Conservation (phyloP, 257 asterid species). For the Capsicum chinense region DNA sequence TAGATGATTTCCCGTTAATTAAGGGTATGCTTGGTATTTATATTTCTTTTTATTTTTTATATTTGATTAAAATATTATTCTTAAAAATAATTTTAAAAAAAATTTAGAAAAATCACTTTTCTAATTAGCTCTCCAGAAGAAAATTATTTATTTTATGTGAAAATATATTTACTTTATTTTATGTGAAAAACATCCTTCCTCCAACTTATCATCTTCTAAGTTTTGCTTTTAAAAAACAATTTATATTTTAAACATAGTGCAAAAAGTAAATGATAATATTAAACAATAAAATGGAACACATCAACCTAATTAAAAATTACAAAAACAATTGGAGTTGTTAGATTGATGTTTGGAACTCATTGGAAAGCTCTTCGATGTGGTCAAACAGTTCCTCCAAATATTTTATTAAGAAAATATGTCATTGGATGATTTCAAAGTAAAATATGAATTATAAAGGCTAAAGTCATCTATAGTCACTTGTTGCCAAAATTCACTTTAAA, state of each 20-base stretch:
- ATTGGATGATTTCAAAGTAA: not conserved
- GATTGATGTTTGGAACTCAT: constrained; percentile 29
- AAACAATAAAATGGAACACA: not conserved
- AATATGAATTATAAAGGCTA: too few species aligned
- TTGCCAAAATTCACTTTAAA: too few species aligned
- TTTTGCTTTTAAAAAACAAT: too few species aligned
- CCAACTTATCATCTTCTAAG: too few species aligned
- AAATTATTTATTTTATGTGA: too few species aligned
- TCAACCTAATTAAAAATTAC: not conserved
- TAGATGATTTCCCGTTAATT: not conserved
- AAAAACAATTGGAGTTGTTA: constrained; percentile 18
- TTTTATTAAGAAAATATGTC: not conserved
- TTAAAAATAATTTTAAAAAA: not conserved
- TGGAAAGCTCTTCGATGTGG: constrained; percentile 40
- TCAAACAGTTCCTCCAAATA: constrained; percentile 36
- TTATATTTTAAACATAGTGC: not conserved
- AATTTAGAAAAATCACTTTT: too few species aligned
- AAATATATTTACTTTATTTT: too few species aligned
- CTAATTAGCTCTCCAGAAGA: too few species aligned
- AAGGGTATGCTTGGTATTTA: not conserved
- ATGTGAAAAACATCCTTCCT: too few species aligned
- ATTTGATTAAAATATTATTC: not conserved
- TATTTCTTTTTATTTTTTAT: too few species aligned
- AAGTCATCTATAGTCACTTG: too few species aligned
- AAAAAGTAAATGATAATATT: not conserved